Evolutionary conservation across 441 rosid species (phyloP), one percentile per base, ranked within the genome.

Genomic region (Metrosideros polymorpha): DNA sequence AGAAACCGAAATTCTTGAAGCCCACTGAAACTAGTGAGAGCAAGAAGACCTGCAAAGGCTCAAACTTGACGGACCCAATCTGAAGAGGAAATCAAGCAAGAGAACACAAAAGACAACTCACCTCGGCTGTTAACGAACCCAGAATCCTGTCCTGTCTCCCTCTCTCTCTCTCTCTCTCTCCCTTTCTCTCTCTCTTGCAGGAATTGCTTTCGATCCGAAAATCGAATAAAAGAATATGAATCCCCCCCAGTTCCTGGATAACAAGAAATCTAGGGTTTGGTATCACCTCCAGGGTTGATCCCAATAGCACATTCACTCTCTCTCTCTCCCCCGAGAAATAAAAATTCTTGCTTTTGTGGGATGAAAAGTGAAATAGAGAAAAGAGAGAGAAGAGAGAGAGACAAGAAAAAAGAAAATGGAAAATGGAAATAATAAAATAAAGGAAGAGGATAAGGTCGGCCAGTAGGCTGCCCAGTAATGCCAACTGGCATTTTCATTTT

Each of bases 401-500:
- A 63, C 13, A 82, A 82, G 30, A 53, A 43, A 43, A 39, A 27
- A 56, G 59, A 85, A 86, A 1, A 43, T 32, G 45, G 66, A 63
- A 85, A 35, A 71, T 30, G 35, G 42, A n/a, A 49, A 86, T 83
- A 63, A 47, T 50, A 43, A 82, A 71, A 85, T 88, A 71, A 85
- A 85, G 79, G 85, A 91, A 92, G 93, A 91, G 94, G 97, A 95
- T 95, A 95, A 95, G 97, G 91, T 92, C 91, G 94, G 92, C 93
- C 95, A 91, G 94, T 88, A 76, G 88, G 56, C 87, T 71, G 51
- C 85, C 91, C 90, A 87, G 95, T 86, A 30, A 88, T 89, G 94
- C 96, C 95, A 94, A 93, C 95, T 94, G 96, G 95, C 90, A 86
- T 27, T 59, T 71, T 42, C 15, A 22, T 9, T 35, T 66, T 71